Evolutionary conservation across 2,329 filamentous ascomycete genomes (phyloP).

Genomic region (Trichoderma koningiopsis): DNA sequence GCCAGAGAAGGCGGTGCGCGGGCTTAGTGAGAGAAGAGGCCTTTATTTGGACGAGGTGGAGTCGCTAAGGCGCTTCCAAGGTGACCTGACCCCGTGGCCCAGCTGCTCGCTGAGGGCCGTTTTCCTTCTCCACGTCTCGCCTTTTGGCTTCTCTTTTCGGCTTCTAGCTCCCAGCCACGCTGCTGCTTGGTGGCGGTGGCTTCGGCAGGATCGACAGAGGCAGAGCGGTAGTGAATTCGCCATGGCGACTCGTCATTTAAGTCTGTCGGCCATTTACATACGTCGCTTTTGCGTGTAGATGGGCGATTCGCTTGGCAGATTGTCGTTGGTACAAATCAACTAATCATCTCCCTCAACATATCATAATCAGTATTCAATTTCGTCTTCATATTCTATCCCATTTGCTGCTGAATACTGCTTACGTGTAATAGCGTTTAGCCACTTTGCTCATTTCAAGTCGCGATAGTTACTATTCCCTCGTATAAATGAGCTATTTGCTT

Average conservation of each 20-base stretch:
- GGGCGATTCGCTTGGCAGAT: background rate
- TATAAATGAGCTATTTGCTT: background rate
- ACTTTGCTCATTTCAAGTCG: background rate
- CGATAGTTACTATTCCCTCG: no score
- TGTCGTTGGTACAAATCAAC: background rate
- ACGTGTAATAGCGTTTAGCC: background rate
- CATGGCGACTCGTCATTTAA: background rate
- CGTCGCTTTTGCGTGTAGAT: background rate
- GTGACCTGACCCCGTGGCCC: slow-evolving; percentile 9
- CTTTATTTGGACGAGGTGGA: slow-evolving; percentile 25
- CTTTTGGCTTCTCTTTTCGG: background rate
- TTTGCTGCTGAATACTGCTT: background rate
- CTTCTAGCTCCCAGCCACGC: background rate
- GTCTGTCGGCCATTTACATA: background rate
- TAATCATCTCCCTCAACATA: background rate
- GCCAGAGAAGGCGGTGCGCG: slow-evolving; percentile 21
- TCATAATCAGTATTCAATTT: background rate
- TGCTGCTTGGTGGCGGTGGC: background rate
- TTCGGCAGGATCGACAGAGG: background rate
- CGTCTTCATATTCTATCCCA: no score
- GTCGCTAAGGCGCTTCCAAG: slow-evolving; percentile 4
- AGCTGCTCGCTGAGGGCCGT: background rate
- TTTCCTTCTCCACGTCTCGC: background rate
- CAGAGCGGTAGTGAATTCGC: background rate
- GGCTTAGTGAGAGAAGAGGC: slow-evolving; percentile 16